Conservation (phyloP, 306 rosid species). For the Elaeagnus macrophylla region DNA sequence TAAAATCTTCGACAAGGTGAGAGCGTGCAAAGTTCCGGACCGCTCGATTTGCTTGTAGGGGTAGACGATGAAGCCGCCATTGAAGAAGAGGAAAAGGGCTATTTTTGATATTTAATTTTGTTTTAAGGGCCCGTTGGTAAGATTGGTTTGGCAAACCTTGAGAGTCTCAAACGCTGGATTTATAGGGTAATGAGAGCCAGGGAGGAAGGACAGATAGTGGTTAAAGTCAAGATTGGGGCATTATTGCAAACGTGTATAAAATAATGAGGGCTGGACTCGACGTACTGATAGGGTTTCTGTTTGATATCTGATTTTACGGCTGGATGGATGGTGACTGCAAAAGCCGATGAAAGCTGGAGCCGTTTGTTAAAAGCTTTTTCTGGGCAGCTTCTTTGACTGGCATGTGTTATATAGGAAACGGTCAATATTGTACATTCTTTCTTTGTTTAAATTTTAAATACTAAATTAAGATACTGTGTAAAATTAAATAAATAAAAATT, state of each 20-base stretch:
- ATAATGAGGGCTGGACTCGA: not conserved
- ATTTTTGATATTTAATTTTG: not conserved
- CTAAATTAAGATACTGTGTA: no score
- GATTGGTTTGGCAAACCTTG: slow-evolving; percentile 87
- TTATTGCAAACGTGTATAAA: slow-evolving; percentile 20
- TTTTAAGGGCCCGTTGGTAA: slow-evolving; percentile 45
- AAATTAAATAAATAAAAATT: no score
- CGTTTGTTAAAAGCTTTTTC: no score
- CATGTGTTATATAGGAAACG: no score
- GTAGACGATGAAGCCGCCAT: slow-evolving; percentile 53
- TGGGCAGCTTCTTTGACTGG: no score
- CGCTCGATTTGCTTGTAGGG: slow-evolving; percentile 45
- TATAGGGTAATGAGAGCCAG: slow-evolving; percentile 33
- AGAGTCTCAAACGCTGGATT: slow-evolving; percentile 58
- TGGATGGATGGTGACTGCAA: slow-evolving; percentile 23
- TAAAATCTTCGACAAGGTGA: slow-evolving; percentile 66
- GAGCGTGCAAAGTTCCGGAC: slow-evolving; percentile 60
- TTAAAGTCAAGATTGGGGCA: slow-evolving; percentile 4
- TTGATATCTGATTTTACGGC: slow-evolving; percentile 65
- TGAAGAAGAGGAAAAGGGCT: not conserved
- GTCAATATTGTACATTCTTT: no score
- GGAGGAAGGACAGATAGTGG: slow-evolving; percentile 33
- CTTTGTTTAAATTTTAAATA: no score
- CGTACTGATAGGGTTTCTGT: not conserved
- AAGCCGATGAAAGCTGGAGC: slow-evolving; percentile 18